Conservation (phyloP, 1,284 basidiomycete species). For the Tilletia horrida region DNA sequence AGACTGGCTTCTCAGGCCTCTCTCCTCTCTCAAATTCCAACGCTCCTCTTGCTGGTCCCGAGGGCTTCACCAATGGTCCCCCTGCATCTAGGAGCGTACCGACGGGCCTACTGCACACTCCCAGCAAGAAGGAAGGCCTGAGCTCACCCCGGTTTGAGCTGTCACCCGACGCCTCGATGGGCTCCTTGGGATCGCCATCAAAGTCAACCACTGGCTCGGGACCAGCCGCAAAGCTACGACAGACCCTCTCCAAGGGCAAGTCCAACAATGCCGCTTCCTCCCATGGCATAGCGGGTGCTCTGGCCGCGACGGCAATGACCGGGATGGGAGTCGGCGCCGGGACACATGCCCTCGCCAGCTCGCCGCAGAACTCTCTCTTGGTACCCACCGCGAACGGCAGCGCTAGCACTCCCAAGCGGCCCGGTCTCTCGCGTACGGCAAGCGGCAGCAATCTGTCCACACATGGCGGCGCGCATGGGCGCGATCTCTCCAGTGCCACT, state of each 20-base stretch:
- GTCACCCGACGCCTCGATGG: background rate
- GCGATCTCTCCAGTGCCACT: slow-evolving; percentile 15
- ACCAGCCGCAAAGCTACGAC: background rate
- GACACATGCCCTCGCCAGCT: background rate
- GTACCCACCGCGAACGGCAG: background rate
- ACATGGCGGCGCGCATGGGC: slow-evolving; percentile 27
- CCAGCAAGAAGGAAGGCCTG: slow-evolving; percentile 4
- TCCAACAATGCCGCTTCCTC: slow-evolving; percentile 23
- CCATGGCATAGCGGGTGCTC: slow-evolving; percentile 42
- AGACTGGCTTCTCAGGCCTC: background rate
- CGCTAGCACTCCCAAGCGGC: slow-evolving; percentile 2
- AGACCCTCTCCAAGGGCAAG: background rate
- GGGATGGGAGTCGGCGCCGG: slow-evolving; percentile 39
- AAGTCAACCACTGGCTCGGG: background rate
- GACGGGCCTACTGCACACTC: background rate
- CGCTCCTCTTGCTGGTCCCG: too few relatives aligned
- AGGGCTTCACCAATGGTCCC: too few relatives aligned
- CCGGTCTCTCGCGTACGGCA: slow-evolving; percentile 4
- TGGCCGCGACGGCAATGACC: slow-evolving; percentile 42
- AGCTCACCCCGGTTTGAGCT: background rate
- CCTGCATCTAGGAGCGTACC: background rate
- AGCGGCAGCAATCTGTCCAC: slow-evolving; percentile 25
- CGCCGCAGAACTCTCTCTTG: slow-evolving; percentile 8
- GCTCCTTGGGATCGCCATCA: background rate
- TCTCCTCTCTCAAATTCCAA: too few relatives aligned